A percentile compares a stretch with the other conserved stretches of the same genome.
These are phyloP conservation scores for Dioscorea alata DNA, from an alignment of 106 monocot species.

Conservation along the genomic window DNA sequence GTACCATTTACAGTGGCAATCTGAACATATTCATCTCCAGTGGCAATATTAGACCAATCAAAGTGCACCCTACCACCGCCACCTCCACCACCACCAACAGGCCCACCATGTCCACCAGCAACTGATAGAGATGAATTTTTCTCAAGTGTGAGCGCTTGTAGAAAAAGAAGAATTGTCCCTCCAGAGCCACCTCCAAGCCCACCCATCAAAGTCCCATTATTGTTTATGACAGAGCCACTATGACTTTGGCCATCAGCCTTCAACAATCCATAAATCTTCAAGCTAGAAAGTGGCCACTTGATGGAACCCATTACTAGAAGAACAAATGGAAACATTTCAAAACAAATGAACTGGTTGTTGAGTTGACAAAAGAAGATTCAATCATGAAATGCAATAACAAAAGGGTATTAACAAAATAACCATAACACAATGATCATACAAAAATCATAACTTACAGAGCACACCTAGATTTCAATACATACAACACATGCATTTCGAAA, in stretches of 20 bases:
- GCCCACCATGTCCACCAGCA: slow-evolving; percentile 71
- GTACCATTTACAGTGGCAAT: slow-evolving; percentile 78
- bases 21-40: slow-evolving; percentile 81
- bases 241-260: slow-evolving; percentile 76
- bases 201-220: slow-evolving; percentile 45
- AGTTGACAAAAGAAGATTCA: no score
- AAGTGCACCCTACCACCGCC: slow-evolving; percentile 93
- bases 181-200: slow-evolving; percentile 93
- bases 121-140: slow-evolving; percentile 65
- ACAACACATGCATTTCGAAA: no score
- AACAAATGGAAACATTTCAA: not conserved
- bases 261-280: slow-evolving; percentile 70
- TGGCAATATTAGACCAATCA: slow-evolving; percentile 88
- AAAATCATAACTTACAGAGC: no score
- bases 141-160: slow-evolving; percentile 47
- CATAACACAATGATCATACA: no score
- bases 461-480: no score
- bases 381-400: no score
- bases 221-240: slow-evolving; percentile 12
- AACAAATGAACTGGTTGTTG: not conserved
- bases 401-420: no score
- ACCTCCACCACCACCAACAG: slow-evolving; percentile 81
- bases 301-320: slow-evolving; percentile 80
- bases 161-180: slow-evolving; percentile 81
- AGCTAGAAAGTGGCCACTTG: slow-evolving; percentile 81